Conservation (phyloP, 2,329 filamentous ascomycete genomes). For the Tolypocladium album region DNA sequence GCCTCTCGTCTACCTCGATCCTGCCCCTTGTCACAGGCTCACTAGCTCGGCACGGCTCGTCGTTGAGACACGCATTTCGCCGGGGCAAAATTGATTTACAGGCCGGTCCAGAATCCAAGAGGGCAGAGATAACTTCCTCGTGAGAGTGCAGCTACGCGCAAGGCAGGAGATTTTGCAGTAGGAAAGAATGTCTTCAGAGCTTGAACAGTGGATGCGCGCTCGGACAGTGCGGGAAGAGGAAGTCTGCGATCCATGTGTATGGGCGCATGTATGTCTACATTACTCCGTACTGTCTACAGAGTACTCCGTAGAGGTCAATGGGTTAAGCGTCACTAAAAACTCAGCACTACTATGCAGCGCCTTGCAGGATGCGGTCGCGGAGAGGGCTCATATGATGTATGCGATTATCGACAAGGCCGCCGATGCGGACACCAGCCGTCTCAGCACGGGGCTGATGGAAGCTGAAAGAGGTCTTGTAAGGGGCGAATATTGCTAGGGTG, state of each 20-base stretch:
- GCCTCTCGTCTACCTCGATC: neutral
- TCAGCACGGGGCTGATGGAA: neutral
- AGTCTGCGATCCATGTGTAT: neutral
- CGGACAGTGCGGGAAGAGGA: neutral
- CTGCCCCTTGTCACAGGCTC: neutral
- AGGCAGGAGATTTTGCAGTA: neutral
- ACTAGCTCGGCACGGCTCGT: too few relatives aligned
- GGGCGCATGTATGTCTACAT: neutral
- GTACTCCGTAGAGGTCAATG: neutral
- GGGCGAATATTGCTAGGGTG: neutral
- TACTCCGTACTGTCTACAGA: neutral
- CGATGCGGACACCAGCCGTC: neutral
- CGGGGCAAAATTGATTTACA: neutral
- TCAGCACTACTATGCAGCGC: neutral
- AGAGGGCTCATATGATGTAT: neutral
- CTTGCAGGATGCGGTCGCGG: neutral
- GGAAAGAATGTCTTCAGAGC: neutral
- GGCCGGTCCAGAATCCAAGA: neutral
- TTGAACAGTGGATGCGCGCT: neutral
- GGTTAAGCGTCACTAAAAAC: neutral
- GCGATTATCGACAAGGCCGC: neutral
- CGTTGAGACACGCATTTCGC: neutral
- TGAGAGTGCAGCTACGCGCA: neutral
- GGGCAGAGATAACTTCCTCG: neutral
- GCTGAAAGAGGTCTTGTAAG: neutral